These are phyloP conservation scores for Botrytis byssoidea DNA, from an alignment of 2,329 filamentous ascomycete species.

Conservation along the genomic window DNA sequence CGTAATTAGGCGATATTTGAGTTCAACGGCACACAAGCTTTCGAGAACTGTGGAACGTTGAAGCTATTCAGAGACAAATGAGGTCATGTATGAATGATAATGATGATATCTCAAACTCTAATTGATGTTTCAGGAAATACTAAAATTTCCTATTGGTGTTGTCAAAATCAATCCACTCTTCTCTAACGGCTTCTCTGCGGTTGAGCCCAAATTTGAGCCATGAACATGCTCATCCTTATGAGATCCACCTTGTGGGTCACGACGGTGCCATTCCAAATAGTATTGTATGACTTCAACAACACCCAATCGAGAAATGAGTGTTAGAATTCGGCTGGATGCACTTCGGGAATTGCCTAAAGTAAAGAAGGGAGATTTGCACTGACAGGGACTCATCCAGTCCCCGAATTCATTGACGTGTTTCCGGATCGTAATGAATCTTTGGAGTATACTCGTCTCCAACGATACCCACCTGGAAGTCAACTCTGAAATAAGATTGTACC, in stretches of 20 bases:
- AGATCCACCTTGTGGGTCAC: slow-evolving; percentile 3
- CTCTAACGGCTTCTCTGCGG: background rate
- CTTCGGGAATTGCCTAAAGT: slow-evolving; percentile 3
- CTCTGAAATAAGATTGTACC: background rate
- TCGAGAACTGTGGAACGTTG: background rate
- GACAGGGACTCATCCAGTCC: background rate
- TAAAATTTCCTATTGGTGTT: slow-evolving; percentile 11
- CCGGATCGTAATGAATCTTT: background rate
- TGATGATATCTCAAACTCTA: background rate
- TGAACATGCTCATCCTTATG: background rate
- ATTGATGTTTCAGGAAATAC: background rate
- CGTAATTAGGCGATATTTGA: background rate
- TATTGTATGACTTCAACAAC: background rate
- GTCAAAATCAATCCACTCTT: background rate
- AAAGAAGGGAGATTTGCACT: background rate
- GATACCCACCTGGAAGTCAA: slow-evolving; percentile 3
- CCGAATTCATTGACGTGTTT: background rate
- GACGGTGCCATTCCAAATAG: background rate
- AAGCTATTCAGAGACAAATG: slow-evolving; percentile 11
- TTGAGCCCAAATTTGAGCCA: slow-evolving; percentile 10
- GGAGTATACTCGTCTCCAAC: slow-evolving; percentile 1
- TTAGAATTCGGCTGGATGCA: background rate
- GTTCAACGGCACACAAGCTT: background rate
- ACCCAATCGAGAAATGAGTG: background rate
- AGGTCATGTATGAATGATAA: background rate